A percentile compares a stretch with the other conserved stretches of the same genome.
Conservation (phyloP, 805 yeast species). For the Monosporozyma yasuniensis region DNA sequence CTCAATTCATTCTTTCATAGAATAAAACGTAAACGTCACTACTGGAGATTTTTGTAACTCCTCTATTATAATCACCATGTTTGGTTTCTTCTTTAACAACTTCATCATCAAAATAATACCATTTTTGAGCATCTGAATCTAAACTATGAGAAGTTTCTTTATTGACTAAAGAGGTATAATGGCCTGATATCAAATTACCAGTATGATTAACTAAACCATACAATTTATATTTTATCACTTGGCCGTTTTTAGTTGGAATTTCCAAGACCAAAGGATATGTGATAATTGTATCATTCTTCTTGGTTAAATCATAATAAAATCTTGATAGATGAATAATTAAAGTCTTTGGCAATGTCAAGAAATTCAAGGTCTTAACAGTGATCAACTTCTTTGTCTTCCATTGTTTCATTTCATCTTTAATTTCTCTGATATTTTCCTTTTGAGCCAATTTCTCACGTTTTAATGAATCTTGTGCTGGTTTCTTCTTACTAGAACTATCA, state of each 20-base stretch:
- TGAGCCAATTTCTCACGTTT: conserved; percentile 1
- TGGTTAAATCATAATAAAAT: conserved; percentile 49
- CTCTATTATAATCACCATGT: conserved; percentile 40
- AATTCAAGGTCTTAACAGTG: conserved; percentile 62
- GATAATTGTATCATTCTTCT: conserved; percentile 42
- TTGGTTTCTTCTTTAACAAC: conserved; percentile 36
- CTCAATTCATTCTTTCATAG: conserved; percentile 37
- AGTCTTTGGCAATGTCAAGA: conserved; percentile 71
- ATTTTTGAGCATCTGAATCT: conserved; percentile 34
- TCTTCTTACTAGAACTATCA: conserved; percentile 3
- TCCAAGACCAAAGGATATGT: conserved; percentile 48
- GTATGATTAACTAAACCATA: conserved; percentile 61
- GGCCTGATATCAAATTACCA: conserved; percentile 66
- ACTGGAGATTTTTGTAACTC: conserved; percentile 35
- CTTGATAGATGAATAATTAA: conserved; percentile 80
- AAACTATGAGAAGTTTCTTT: conserved; percentile 34
- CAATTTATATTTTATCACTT: conserved; percentile 39
- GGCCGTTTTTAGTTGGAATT: conserved; percentile 35
- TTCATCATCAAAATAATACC: conserved; percentile 77
- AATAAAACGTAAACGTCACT: conserved; percentile 63
- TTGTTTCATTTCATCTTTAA: conserved; percentile 6
- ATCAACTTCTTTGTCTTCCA: conserved; percentile 18
- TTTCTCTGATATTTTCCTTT: conserved; percentile 3
- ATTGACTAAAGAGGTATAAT: conserved; percentile 61
- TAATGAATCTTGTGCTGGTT: conserved; percentile 2